Evolutionary conservation across 2,329 filamentous ascomycete genomes (phyloP).

Genomic region (Tolypocladium tropicale): DNA sequence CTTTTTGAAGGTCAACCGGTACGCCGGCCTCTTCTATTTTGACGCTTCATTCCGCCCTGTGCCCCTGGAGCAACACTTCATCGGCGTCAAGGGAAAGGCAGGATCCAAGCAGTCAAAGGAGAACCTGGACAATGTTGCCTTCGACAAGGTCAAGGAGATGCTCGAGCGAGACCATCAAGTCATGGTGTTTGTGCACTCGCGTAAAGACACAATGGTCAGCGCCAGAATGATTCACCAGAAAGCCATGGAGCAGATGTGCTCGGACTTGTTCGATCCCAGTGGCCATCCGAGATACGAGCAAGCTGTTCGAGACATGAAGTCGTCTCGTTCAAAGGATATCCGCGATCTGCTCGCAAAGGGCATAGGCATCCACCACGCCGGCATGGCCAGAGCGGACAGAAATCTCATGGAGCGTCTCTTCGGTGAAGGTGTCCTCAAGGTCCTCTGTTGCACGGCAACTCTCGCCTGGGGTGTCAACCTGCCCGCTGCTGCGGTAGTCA

Average conservation of each 20-base stretch:
- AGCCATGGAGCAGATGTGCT: conserved; percentile 68
- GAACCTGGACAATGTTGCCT: conserved; percentile 78
- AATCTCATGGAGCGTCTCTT: conserved; percentile 96
- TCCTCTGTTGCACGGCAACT: conserved; percentile 96
- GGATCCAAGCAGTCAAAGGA: conserved; percentile 73
- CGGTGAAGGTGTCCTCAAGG: conserved; percentile 82
- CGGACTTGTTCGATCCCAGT: conserved; percentile 74
- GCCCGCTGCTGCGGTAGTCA: conserved; percentile 89
- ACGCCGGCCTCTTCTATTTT: conserved; percentile 92
- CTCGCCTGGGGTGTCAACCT: conserved; percentile 98
- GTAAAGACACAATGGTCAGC: conserved; percentile 85
- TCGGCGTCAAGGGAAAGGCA: conserved; percentile 88
- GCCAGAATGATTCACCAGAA: conserved; percentile 80
- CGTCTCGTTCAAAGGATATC: conserved; percentile 75
- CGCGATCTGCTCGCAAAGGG: conserved; percentile 84
- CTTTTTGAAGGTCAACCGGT: conserved; percentile 90
- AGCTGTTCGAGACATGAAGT: conserved; percentile 75
- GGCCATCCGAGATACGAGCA: conserved; percentile 70
- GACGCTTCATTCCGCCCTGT: conserved; percentile 93
- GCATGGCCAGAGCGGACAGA: conserved; percentile 87
- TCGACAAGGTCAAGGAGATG: conserved; percentile 94
- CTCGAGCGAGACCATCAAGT: conserved; percentile 85
- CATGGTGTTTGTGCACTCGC: conserved; percentile 98
- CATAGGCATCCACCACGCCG: conserved; percentile 90
- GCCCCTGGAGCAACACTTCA: conserved; percentile 92